A percentile compares a stretch with the other conserved stretches of the same genome.
These are phyloP conservation scores for Schizothecium vesticola DNA, from an alignment of 495 filamentous ascomycete genomes.

Conservation along the genomic window DNA sequence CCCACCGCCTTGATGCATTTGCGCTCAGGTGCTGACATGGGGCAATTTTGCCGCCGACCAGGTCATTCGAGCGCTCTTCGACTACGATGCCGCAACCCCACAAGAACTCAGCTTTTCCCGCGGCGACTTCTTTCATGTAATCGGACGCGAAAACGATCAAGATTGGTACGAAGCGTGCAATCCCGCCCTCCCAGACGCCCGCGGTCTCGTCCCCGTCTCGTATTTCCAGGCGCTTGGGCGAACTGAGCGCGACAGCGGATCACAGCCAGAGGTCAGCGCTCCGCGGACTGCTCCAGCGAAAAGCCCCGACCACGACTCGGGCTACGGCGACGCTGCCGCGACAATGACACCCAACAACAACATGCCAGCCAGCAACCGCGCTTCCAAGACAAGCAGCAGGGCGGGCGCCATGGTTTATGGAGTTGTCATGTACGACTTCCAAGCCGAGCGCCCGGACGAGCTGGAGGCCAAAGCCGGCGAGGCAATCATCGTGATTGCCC, in stretches of 20 bases:
- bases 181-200: slow-evolving; percentile 78
- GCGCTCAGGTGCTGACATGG: background rate
- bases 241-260: slow-evolving; percentile 81
- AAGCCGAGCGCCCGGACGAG: slow-evolving; percentile 91
- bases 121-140: slow-evolving; percentile 98
- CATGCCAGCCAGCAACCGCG: slow-evolving; percentile 37
- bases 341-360: slow-evolving; percentile 15
- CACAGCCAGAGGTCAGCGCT: slow-evolving; percentile 56
- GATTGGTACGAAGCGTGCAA: slow-evolving; percentile 99
- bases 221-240: slow-evolving; percentile 91
- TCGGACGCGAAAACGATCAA: slow-evolving; percentile 86
- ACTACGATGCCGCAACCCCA: slow-evolving; percentile 70
- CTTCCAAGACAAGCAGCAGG: slow-evolving; percentile 53
- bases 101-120: slow-evolving; percentile 87
- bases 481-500: slow-evolving; percentile 95
- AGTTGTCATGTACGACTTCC: slow-evolving; percentile 94
- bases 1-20: background rate
- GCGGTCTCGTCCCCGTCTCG: slow-evolving; percentile 85
- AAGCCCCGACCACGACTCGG: slow-evolving; percentile 64
- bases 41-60: slow-evolving; percentile 38
- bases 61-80: slow-evolving; percentile 96
- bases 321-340: slow-evolving; percentile 62
- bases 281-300: slow-evolving; percentile 34
- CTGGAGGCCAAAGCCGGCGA: slow-evolving; percentile 92
- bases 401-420: slow-evolving; percentile 90